Conservation (phyloP, 2,329 filamentous ascomycete genomes). For the Thelonectria discophora region DNA sequence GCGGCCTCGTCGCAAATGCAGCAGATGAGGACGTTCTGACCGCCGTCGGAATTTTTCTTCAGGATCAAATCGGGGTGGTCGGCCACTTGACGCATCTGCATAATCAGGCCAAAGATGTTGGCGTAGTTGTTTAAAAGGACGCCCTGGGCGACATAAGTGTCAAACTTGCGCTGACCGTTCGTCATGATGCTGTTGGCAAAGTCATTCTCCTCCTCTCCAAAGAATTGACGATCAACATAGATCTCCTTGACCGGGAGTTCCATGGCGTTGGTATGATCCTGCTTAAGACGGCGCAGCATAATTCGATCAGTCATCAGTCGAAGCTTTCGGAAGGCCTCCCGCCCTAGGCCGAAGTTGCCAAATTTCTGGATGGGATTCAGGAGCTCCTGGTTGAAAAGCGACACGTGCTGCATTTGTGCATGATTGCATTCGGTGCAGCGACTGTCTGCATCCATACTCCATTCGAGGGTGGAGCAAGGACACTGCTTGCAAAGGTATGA, state of each 20-base stretch:
- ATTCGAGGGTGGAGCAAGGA: constrained; percentile 81
- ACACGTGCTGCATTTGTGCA: constrained; percentile 55
- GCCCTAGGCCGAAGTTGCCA: constrained; percentile 69
- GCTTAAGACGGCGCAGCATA: constrained; percentile 95
- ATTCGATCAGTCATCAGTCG: constrained; percentile 90
- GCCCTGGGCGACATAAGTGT: constrained; percentile 93
- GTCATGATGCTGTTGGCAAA: constrained; percentile 97
- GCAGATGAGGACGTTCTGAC: constrained; percentile 90
- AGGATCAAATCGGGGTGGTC: constrained; percentile 95
- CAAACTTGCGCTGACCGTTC: constrained; percentile 86
- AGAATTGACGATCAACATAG: constrained; percentile 92
- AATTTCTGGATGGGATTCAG: constrained; percentile 80
- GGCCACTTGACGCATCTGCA: constrained; percentile 98
- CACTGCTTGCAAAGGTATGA: constrained; percentile 95
- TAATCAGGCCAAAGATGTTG: constrained; percentile 98
- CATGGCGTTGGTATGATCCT: constrained; percentile 93
- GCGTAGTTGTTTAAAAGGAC: constrained; percentile 97
- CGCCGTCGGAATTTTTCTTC: constrained; percentile 85
- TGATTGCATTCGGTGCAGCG: constrained; percentile 72
- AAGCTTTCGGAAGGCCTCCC: constrained; percentile 79
- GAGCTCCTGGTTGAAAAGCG: constrained; percentile 91
- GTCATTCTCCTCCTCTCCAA: constrained; percentile 94
- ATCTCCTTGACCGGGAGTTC: constrained; percentile 96
- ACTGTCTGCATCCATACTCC: constrained; percentile 77
- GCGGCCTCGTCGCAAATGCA: constrained; percentile 96